phyloP scores from a whole-genome alignment of 1,139 yeast genomes.

The Yamadazyma sp. region DNA sequence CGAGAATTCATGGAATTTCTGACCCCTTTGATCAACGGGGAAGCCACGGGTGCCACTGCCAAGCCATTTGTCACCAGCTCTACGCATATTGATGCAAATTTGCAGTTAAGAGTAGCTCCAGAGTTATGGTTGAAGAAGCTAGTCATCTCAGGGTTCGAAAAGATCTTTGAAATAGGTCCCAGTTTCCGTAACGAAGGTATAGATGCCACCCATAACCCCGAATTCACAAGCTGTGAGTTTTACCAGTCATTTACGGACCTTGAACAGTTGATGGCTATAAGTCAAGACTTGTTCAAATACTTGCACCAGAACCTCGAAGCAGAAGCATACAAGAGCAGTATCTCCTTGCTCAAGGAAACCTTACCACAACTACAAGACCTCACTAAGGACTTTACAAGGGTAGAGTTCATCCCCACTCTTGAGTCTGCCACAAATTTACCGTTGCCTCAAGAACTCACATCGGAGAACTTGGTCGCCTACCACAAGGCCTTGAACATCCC shows the following conservation, averaged over 20 bases:
- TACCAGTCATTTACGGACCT: conserved; percentile 95
- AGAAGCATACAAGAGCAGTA: conserved; percentile 8
- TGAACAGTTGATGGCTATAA: conserved; percentile 69
- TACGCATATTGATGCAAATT: conserved; percentile 23
- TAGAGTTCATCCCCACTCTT: conserved; percentile 63
- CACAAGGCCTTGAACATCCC: conserved; percentile 27
- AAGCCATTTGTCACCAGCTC: conserved; percentile 69
- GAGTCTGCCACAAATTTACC: conserved; percentile 43
- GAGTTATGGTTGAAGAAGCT: conserved; percentile 89
- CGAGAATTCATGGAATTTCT: conserved; percentile 77
- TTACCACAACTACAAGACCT: conserved; percentile 20
- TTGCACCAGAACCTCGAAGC: conserved; percentile 27
- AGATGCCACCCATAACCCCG: conserved; percentile 97
- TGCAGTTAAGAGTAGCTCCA: conserved; percentile 86
- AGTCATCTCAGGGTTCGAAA: conserved; percentile 80
- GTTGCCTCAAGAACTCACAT: conserved; percentile 40
- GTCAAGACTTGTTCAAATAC: conserved; percentile 55
- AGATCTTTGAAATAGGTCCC: conserved; percentile 82
- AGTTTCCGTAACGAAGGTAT: conserved; percentile 94
- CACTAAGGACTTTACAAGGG: conserved; percentile 26
- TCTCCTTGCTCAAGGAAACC: conserved; percentile 13
- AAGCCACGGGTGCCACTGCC: conserved; percentile 88
- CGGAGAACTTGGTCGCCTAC: conserved; percentile 39
- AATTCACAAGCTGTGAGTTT: conserved; percentile 96
- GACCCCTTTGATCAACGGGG: conserved; percentile 76